A percentile compares a stretch with the other conserved stretches of the same genome.
These are phyloP conservation scores for Diphasiastrum complanatum DNA, from an alignment of 83 land plant genomes.

Conservation along the genomic window DNA sequence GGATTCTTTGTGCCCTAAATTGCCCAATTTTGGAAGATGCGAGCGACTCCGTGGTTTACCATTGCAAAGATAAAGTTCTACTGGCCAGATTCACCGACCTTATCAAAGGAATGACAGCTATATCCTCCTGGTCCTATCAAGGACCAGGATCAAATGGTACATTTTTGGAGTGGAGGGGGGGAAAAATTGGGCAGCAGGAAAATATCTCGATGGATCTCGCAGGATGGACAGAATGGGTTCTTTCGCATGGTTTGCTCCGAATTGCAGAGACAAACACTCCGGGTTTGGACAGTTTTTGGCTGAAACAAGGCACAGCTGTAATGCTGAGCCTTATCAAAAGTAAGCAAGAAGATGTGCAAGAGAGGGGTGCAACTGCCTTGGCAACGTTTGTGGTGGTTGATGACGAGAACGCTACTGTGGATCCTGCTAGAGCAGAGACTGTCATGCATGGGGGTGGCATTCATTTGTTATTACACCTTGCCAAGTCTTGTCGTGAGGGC, in stretches of 20 bases:
- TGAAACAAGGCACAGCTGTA: conserved; percentile 72
- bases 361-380: conserved; percentile 86
- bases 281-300: conserved; percentile 77
- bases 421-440: conserved; percentile 78
- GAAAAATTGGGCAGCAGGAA: background rate
- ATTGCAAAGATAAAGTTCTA: conserved; percentile 47
- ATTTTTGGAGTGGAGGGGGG: background rate
- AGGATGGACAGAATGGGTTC: conserved; percentile 87
- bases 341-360: conserved; percentile 91
- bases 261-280: conserved; percentile 77
- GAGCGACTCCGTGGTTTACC: conserved; percentile 17
- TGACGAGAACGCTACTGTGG: conserved; percentile 88
- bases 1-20: conserved; percentile 71
- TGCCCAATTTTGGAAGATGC: conserved; percentile 71
- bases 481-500: conserved; percentile 80
- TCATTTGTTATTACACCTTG: conserved; percentile 60
- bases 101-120: conserved; percentile 44
- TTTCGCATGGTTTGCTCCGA: conserved; percentile 68
- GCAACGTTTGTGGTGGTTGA: conserved; percentile 97
- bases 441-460: conserved; percentile 90
- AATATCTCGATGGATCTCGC: conserved; percentile 27
- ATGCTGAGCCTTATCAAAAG: conserved; percentile 76
- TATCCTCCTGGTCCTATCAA: conserved; percentile 13
- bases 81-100: conserved; percentile 60
- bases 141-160: conserved; percentile 8